A percentile compares a stretch with the other conserved stretches of the same genome.
Conservation (phyloP, 768 basidiomycete species). For the Artomyces pyxidatus region DNA sequence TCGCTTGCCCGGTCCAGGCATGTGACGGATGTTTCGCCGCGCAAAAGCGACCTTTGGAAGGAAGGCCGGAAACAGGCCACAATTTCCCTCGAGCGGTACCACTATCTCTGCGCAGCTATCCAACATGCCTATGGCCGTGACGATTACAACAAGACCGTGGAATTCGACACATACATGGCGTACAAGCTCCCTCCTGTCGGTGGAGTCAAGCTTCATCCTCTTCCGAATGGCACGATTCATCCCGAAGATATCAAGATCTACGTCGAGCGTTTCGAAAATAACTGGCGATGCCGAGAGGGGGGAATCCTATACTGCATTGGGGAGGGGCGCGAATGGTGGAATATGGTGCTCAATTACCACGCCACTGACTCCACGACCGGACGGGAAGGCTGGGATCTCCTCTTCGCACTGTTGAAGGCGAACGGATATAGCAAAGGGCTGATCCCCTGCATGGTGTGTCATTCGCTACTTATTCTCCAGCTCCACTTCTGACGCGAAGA, state of each 20-base stretch:
- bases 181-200: constrained; percentile 7
- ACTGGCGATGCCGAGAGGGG: constrained; percentile 12
- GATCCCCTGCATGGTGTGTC: constrained; percentile 14
- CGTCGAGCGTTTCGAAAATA: background rate
- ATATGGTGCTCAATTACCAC: constrained; percentile 15
- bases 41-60: background rate
- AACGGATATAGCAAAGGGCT: constrained; percentile 1
- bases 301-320: constrained; percentile 8
- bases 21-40: background rate
- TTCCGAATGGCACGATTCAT: constrained; percentile 9
- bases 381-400: constrained; percentile 5
- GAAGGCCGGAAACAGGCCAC: background rate
- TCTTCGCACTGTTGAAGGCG: constrained; percentile 8
- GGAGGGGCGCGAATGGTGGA: constrained; percentile 9
- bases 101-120: background rate
- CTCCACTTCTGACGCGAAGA: too few relatives aligned
- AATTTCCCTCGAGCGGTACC: background rate
- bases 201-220: constrained; percentile 13
- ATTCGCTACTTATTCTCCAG: background rate
- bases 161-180: background rate
- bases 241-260: constrained; percentile 6
- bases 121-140: background rate
- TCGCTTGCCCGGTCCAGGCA: background rate
- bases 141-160: background rate
- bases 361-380: constrained; percentile 11